Evolutionary conservation across 495 filamentous ascomycete genomes (phyloP).

Genomic region (Symbiotaphrina buchneri): DNA sequence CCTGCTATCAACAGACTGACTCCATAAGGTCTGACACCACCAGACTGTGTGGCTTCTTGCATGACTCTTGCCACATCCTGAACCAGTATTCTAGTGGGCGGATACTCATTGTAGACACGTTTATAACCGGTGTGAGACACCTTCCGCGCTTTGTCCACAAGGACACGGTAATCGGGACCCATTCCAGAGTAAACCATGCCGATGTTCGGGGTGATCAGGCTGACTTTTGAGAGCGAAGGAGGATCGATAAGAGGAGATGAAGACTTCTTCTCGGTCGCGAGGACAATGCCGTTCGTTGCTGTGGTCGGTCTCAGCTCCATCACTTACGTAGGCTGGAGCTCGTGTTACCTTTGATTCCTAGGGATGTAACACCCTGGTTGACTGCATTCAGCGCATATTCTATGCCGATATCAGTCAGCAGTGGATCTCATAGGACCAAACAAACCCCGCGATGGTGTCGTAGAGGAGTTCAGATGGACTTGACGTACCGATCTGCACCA

Average conservation of each 20-base stretch:
- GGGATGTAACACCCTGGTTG: constrained; percentile 94
- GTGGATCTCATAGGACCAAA: constrained; percentile 7
- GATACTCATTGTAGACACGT: constrained; percentile 99
- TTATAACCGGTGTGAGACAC: constrained; percentile 99
- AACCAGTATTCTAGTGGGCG: constrained; percentile 91
- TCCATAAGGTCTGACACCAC: constrained; percentile 94
- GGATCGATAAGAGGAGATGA: constrained; percentile 89
- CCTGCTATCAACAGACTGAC: constrained; percentile 88
- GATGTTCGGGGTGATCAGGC: constrained; percentile 93
- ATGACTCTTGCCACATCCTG: constrained; percentile 96
- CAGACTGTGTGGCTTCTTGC: constrained; percentile 96
- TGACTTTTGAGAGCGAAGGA: constrained; percentile 89
- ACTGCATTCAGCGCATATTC: constrained; percentile 99
- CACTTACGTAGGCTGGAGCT: not conserved
- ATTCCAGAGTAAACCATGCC: constrained; percentile 99
- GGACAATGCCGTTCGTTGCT: constrained; percentile 94
- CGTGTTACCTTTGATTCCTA: constrained; percentile 81
- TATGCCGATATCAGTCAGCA: constrained; percentile 17
- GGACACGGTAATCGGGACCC: constrained; percentile 93
- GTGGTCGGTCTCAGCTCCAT: not conserved
- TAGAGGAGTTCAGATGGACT: not conserved
- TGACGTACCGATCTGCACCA: constrained; percentile 55
- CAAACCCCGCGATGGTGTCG: not conserved
- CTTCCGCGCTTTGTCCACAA: constrained; percentile 94
- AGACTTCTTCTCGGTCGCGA: constrained; percentile 98